These are phyloP conservation scores for Coniochaeta sp. DNA, from an alignment of 2,329 filamentous ascomycete species.

Conservation along the genomic window DNA sequence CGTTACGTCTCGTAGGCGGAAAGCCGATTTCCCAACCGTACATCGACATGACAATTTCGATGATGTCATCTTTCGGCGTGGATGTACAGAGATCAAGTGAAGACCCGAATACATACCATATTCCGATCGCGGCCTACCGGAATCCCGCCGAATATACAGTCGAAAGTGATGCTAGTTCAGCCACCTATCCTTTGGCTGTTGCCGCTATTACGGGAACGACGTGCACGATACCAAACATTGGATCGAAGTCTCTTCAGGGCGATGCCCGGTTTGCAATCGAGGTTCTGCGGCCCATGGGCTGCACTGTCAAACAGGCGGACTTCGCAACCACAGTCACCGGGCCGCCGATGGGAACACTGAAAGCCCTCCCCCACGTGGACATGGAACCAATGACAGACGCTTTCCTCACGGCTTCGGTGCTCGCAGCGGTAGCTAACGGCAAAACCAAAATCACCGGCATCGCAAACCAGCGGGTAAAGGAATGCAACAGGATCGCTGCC, in stretches of 20 bases:
- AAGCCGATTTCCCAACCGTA: slow-evolving; percentile 96
- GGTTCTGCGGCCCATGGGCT: slow-evolving; percentile 88
- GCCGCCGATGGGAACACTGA: slow-evolving; percentile 65
- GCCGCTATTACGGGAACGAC: slow-evolving; percentile 94
- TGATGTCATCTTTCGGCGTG: slow-evolving; percentile 93
- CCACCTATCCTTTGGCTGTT: slow-evolving; percentile 89
- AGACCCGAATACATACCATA: slow-evolving; percentile 87
- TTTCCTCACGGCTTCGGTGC: slow-evolving; percentile 88
- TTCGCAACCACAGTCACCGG: slow-evolving; percentile 90
- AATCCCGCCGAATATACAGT: slow-evolving; percentile 84
- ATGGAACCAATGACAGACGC: slow-evolving; percentile 99
- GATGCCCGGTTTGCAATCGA: slow-evolving; percentile 92
- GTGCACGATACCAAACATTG: slow-evolving; percentile 94
- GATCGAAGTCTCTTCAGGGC: slow-evolving; percentile 83
- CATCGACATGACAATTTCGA: slow-evolving; percentile 97
- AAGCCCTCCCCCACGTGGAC: slow-evolving; percentile 73
- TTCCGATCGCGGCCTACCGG: slow-evolving; percentile 74
- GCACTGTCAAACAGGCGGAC: slow-evolving; percentile 74
- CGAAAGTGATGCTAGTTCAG: slow-evolving; percentile 95
- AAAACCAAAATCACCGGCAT: slow-evolving; percentile 87
- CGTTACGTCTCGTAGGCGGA: slow-evolving; percentile 82
- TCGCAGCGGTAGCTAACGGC: slow-evolving; percentile 80
- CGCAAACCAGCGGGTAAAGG: slow-evolving; percentile 95
- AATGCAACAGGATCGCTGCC: slow-evolving; percentile 91
- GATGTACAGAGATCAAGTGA: slow-evolving; percentile 66